Conservation (phyloP, 441 rosid species). For the Populus trichocarpa region DNA sequence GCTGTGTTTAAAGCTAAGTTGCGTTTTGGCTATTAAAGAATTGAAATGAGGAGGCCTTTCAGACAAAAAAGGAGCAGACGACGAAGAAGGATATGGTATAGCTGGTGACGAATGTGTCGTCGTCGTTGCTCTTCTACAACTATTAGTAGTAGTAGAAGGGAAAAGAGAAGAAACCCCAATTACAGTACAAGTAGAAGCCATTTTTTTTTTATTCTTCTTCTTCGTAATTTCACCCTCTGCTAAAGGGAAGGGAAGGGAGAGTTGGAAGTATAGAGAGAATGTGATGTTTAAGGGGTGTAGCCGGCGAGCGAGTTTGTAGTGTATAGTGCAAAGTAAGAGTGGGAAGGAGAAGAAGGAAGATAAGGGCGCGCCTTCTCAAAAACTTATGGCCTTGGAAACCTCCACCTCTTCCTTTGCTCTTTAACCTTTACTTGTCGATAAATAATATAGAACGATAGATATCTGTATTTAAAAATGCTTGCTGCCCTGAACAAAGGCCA, state of each 20-base stretch:
- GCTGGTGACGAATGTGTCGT: neutral
- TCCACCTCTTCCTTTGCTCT: too few relatives aligned
- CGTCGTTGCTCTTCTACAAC: slow-evolving; percentile 24
- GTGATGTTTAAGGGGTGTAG: neutral
- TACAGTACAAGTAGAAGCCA: slow-evolving; percentile 47
- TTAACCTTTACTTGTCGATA: too few relatives aligned
- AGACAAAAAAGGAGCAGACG: slow-evolving; percentile 24
- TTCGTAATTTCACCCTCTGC: too few relatives aligned
- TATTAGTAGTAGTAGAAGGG: slow-evolving; percentile 45
- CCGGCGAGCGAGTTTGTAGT: too few relatives aligned
- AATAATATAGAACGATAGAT: too few relatives aligned
- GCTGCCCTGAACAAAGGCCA: too few relatives aligned
- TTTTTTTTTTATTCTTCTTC: slow-evolving; percentile 12
- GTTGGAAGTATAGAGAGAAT: neutral
- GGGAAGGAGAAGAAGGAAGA: too few relatives aligned
- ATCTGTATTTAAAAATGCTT: too few relatives aligned
- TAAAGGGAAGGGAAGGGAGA: neutral
- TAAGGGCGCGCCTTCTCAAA: too few relatives aligned
- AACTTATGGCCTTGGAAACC: too few relatives aligned
- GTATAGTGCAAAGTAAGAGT: too few relatives aligned
- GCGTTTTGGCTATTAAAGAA: slow-evolving; percentile 8
- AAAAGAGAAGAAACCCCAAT: slow-evolving; percentile 51
- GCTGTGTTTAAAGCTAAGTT: neutral
- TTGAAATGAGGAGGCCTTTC: slow-evolving; percentile 54
- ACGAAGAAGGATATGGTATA: slow-evolving; percentile 8